phyloP scores from a whole-genome alignment of 306 rosid genomes.

The Vigna nakashimae region DNA sequence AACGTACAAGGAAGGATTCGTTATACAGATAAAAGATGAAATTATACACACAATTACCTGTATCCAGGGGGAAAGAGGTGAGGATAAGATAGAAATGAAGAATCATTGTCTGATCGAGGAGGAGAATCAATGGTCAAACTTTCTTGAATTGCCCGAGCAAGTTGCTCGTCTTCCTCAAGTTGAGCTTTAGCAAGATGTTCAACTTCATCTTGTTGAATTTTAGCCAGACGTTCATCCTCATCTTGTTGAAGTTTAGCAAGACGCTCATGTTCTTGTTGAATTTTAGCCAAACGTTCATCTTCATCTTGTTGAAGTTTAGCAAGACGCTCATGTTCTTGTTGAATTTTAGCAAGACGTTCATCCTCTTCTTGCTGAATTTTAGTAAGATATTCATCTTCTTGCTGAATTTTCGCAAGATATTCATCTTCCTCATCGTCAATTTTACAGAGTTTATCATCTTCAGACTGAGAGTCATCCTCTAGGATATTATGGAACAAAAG shows the following conservation, averaged over 20 bases:
- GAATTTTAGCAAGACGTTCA: slow-evolving; percentile 39
- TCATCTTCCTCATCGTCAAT: slow-evolving; percentile 45
- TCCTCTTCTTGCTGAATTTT: slow-evolving; percentile 41
- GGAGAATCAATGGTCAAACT: slow-evolving; percentile 71
- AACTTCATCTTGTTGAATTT: slow-evolving; percentile 46
- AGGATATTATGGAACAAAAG: slow-evolving; percentile 37
- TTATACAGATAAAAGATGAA: slow-evolving; percentile 30
- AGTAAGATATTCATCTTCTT: slow-evolving; percentile 43
- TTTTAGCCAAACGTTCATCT: slow-evolving; percentile 45
- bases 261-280: slow-evolving; percentile 49
- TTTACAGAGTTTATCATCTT: slow-evolving; percentile 33
- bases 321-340: slow-evolving; percentile 48
- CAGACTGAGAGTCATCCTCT: slow-evolving; percentile 68
- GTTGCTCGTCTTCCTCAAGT: slow-evolving; percentile 89
- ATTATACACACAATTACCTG: slow-evolving; percentile 64
- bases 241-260: slow-evolving; percentile 44
- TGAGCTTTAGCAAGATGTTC: slow-evolving; percentile 53
- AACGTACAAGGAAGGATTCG: slow-evolving; percentile 19
- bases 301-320: slow-evolving; percentile 47
- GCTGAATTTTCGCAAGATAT: slow-evolving; percentile 30
- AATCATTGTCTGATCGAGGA: slow-evolving; percentile 62
- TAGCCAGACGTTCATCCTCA: slow-evolving; percentile 48
- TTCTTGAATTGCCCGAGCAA: slow-evolving; percentile 91
- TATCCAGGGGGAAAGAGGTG: slow-evolving; percentile 63
- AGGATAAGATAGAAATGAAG: slow-evolving; percentile 57